Evolutionary conservation across 495 filamentous ascomycete genomes (phyloP).

Genomic region (Penicillium ochrochloron): DNA sequence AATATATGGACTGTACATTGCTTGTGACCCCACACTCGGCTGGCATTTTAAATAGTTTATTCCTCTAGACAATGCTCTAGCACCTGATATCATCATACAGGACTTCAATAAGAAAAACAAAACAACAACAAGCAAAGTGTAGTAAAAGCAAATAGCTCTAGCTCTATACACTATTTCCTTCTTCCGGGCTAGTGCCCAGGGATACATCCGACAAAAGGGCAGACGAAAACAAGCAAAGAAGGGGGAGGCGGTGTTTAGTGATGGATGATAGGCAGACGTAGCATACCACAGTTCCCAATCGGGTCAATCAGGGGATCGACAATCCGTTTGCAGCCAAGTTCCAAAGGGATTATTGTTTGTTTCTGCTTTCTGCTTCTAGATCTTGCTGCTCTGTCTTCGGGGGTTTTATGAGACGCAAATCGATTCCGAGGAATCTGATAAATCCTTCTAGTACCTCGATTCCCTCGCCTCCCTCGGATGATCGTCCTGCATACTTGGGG

Average conservation of each 20-base stretch:
- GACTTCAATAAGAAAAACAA: not conserved
- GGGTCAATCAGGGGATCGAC: not conserved
- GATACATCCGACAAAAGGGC: not conserved
- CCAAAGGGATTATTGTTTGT: not conserved
- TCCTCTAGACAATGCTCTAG: not conserved
- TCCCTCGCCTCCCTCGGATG: not conserved
- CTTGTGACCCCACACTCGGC: not conserved
- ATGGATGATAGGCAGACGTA: not conserved
- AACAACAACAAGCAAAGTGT: not conserved
- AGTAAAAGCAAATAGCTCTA: not conserved
- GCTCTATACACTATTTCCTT: not conserved
- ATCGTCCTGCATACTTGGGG: slow-evolving; percentile 5
- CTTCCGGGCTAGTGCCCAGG: not conserved
- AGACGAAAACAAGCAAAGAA: not conserved
- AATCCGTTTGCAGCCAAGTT: slow-evolving; percentile 2
- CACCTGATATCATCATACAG: not conserved
- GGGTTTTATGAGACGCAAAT: not conserved
- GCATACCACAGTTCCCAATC: slow-evolving; percentile 3
- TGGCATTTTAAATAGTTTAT: not conserved
- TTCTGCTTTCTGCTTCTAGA: slow-evolving; percentile 5
- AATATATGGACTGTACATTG: not conserved
- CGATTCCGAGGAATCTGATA: slow-evolving; percentile 1
- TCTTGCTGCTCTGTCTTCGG: not conserved
- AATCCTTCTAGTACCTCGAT: not conserved
- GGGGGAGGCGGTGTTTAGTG: not conserved